Base-by-base conservation (phyloP, 192 early-diverging fungal genomes). In the Backusella luteola region DNA sequence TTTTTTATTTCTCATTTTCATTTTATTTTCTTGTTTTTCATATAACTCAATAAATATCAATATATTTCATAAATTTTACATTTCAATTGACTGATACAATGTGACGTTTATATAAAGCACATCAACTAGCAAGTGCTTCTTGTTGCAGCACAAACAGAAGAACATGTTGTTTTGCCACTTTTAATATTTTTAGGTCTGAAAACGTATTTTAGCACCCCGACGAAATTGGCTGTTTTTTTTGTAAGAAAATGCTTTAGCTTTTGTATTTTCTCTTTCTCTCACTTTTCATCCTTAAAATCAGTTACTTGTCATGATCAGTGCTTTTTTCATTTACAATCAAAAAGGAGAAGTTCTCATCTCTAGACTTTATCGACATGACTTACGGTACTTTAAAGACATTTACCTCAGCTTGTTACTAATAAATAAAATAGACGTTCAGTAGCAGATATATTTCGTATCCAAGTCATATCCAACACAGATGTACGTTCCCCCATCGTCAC, bases 321-420 rank as follows among this genome's bases (percentile, higher is more conserved):
- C 91, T 21, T 90, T 99, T 76, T 97, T 99, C 81, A 95, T 99
- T 63, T 97, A 97, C 86, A 99, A 97, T 88, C 96, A 94, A 79
- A 99, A 99, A 84, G 97, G 98, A 67, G 97, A 99, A 82, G 96
- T 98, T 19, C 93, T 99, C 38, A 98, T 99, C 73, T 97, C 96
- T 34, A 90, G 98, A 67, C 84, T 97, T 26, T 98, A 97, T 86
- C 91, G 96, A 56, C 93, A 95, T 76, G 98, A 99, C 80, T 89
- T 98, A 39, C 97, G 97, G 96, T 96, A 87, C 80, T 84, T 75
- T 36, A 63, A 29, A 36, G 23, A 59, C 4, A 9, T 14, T 0
- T 6, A 23, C 19, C 15, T 21, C 15, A 38, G 4, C 15, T 15
- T 34, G 15, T 69, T 42, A 36, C 32, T 72, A 36, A 49, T 29